Base-by-base conservation (phyloP, 352 stramenopile species). In the Pythium apleroticum region DNA sequence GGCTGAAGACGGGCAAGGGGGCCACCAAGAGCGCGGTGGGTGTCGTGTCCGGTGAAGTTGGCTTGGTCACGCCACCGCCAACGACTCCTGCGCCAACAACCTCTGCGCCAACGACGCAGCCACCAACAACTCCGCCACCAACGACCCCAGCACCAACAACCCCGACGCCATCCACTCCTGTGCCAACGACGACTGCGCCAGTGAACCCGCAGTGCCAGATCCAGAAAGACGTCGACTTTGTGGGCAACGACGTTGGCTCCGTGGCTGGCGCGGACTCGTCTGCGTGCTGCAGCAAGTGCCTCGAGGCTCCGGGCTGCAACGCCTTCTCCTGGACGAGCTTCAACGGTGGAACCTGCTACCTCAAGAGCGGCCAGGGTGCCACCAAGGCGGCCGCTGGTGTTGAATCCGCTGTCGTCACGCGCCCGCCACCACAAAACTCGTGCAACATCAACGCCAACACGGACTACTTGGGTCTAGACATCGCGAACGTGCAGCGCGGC, bases 261-360 rank as follows among this genome's bases (percentile, higher is more conserved):
- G 49, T 49, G 7, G 30, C 54, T 4, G 37, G 20, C 54, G 8
- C 22, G 15, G 37, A 0, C 25, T 27, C 58, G 3, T 48, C 52
- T 2, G 72, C 56, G 33, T 76, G 72, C 57, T 65, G 63, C 35
- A 61, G 30, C 50, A 63, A 58, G 33, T 74, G 52, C 22, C 22
- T 22, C 41, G 60, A 39, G 10, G 35, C 9, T 20, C n/a, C 60
- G 3, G 62, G 22, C n/a, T 73, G 66, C 50, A 19, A 39, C 28
- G 65, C 57, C 24, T 71, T 71, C 46, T 49, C 77, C 0, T 89
- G 80, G 80, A 84, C 52, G 17, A 75, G 73, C 55, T 76, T 74
- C 66, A 81, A 80, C 39, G 65, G 71, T 10, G 80, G 80, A 8
- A 87, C 73, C 9, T 88, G 80, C 60, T 89, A 71, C 66, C 57